Conservation (phyloP, 176 grass and related monocot species). For the Cymbopogon citratus region DNA sequence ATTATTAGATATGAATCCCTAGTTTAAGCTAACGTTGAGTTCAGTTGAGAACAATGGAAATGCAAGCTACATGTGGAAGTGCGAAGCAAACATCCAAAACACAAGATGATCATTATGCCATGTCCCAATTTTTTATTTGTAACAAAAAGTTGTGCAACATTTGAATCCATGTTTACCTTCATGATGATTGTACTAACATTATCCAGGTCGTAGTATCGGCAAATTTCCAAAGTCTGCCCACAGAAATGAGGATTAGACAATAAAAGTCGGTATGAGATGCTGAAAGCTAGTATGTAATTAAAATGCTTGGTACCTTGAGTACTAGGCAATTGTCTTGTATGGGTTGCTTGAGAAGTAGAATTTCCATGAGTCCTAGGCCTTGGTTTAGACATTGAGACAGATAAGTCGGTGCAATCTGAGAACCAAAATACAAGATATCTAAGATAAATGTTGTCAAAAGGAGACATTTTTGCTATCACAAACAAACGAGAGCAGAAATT, state of each 20-base stretch:
- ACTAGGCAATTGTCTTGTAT: slow-evolving; percentile 60
- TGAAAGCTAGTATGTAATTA: slow-evolving; percentile 20
- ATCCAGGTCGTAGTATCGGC: slow-evolving; percentile 74
- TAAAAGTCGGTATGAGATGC: neutral
- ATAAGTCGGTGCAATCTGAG: slow-evolving; percentile 91
- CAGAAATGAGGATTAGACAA: slow-evolving; percentile 26
- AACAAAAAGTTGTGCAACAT: neutral
- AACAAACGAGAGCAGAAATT: slow-evolving; percentile 6
- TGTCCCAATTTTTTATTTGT: neutral
- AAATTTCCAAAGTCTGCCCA: slow-evolving; percentile 91
- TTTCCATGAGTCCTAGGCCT: slow-evolving; percentile 79
- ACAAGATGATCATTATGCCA: neutral
- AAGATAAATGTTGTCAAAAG: slow-evolving; percentile 10
- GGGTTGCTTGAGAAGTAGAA: slow-evolving; percentile 86
- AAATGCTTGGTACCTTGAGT: slow-evolving; percentile 67
- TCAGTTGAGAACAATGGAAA: neutral
- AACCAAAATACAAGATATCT: slow-evolving; percentile 41
- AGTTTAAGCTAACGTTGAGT: neutral
- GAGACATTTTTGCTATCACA: neutral
- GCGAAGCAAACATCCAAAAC: slow-evolving; percentile 23
- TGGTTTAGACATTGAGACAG: slow-evolving; percentile 85
- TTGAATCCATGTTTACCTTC: slow-evolving; percentile 59
- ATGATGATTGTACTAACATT: slow-evolving; percentile 73
- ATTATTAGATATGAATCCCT: slow-evolving; percentile 6
- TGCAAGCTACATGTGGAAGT: neutral